Conservation (phyloP, 768 basidiomycete genomes). For the Suillus clintonianus region DNA sequence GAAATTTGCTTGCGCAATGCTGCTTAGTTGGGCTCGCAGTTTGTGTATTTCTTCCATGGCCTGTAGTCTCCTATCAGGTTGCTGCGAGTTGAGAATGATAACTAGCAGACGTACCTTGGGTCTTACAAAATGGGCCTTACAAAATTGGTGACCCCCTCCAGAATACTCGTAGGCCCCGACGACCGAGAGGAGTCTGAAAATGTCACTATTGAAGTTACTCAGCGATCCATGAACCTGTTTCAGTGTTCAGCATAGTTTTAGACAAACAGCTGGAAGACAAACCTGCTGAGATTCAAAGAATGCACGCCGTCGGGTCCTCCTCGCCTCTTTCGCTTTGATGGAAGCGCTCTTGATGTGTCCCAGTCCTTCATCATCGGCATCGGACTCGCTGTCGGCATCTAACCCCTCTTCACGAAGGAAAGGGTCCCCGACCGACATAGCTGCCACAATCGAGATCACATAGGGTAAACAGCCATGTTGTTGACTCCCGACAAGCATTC, state of each 20-base stretch:
- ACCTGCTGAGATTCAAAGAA: slow-evolving; percentile 87
- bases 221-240: slow-evolving; percentile 73
- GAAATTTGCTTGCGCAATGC: slow-evolving; percentile 81
- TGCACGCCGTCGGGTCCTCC: slow-evolving; percentile 63
- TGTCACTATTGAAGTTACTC: slow-evolving; percentile 80
- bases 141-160: slow-evolving; percentile 79
- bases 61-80: slow-evolving; percentile 39
- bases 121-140: slow-evolving; percentile 85
- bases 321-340: slow-evolving; percentile 54
- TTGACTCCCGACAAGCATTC: slow-evolving; percentile 85
- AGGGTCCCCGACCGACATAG: slow-evolving; percentile 92
- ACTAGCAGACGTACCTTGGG: slow-evolving; percentile 62
- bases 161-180: slow-evolving; percentile 96
- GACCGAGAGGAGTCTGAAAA: slow-evolving; percentile 88
- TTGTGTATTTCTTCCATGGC: slow-evolving; percentile 99
- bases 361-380: slow-evolving; percentile 40
- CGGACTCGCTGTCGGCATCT: slow-evolving; percentile 40
- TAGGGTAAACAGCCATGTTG: slow-evolving; percentile 94
- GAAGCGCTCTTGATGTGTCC: slow-evolving; percentile 49
- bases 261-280: slow-evolving; percentile 15
- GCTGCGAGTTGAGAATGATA: not conserved
- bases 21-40: slow-evolving; percentile 83
- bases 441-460: slow-evolving; percentile 87
- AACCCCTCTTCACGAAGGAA: slow-evolving; percentile 84
- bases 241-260: not conserved